phyloP scores from a whole-genome alignment of 1,284 basidiomycete species.

The Sanghuangporus baumii region DNA sequence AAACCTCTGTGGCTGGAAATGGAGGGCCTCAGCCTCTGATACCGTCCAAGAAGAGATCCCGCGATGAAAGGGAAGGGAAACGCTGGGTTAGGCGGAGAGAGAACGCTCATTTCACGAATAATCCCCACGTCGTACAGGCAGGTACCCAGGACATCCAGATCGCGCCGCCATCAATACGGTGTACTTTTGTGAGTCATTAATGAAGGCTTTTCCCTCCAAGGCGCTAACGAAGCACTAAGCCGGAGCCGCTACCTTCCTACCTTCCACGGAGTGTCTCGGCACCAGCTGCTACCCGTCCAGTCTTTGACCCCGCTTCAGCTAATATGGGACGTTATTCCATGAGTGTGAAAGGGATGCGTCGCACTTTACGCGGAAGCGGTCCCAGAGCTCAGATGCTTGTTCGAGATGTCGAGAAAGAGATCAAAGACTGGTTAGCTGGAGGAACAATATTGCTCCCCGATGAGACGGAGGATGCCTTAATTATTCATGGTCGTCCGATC shows the following conservation, averaged over 20 bases:
- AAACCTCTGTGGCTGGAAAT: constrained; percentile 17
- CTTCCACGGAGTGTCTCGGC: constrained; percentile 54
- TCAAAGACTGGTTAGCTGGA: constrained; percentile 57
- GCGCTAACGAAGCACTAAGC: constrained; percentile 23
- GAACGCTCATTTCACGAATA: constrained; percentile 66
- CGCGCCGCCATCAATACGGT: constrained; percentile 35
- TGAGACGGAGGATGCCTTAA: constrained; percentile 23
- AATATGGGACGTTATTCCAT: constrained; percentile 71
- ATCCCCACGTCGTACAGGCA: constrained; percentile 62
- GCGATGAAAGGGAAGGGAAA: constrained; percentile 66
- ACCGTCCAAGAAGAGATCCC: constrained; percentile 32
- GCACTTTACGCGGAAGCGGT: constrained; percentile 56
- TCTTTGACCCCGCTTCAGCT: constrained; percentile 46
- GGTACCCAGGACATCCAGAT: constrained; percentile 48
- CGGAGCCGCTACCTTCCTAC: constrained; percentile 64
- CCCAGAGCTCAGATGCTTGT: constrained; percentile 57
- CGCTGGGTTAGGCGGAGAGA: constrained; percentile 69
- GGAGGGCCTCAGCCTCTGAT: constrained; percentile 16
- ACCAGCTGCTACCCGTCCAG: constrained; percentile 38
- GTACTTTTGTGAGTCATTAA: constrained; percentile 45
- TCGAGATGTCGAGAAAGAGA: constrained; percentile 56
- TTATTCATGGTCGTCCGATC: constrained; percentile 39
- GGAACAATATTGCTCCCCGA: constrained; percentile 53
- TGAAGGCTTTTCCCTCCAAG: neutral
- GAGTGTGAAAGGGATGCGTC: constrained; percentile 67